Conservation (phyloP, 345 rosid genomes). For the Lumnitzera littorea region DNA sequence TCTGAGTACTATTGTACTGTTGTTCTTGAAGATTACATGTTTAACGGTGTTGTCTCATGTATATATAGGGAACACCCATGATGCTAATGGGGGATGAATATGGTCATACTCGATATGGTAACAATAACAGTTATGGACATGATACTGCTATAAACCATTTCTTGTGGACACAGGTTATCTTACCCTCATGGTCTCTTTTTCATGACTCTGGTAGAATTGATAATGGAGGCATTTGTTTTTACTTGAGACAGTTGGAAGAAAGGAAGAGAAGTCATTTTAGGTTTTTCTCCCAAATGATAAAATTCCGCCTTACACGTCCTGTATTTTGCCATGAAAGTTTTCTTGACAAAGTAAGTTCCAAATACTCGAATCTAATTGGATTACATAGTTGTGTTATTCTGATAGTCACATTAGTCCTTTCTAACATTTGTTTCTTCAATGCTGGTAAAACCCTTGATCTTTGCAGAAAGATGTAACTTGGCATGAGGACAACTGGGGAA, state of each 20-base stretch:
- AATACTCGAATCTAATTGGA: not conserved
- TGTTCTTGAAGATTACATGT: not conserved
- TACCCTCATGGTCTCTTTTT: not conserved
- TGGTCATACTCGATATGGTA: conserved; percentile 83
- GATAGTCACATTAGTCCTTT: not conserved
- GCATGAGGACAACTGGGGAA: conserved; percentile 93
- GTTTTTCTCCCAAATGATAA: conserved; percentile 73
- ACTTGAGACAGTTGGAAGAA: conserved; percentile 41
- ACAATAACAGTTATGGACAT: conserved; percentile 92
- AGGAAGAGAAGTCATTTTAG: conserved; percentile 55
- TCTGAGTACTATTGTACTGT: too few relatives aligned
- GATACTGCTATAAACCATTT: conserved; percentile 80
- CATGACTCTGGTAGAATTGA: not conserved
- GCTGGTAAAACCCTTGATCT: conserved; percentile 10
- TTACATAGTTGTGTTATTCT: too few relatives aligned
- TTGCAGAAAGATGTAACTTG: conserved; percentile 73
- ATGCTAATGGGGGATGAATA: conserved; percentile 98
- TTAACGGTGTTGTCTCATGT: not conserved
- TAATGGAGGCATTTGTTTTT: conserved; percentile 7
- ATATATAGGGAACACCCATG: conserved; percentile 63
- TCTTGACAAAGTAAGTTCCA: conserved; percentile 43
- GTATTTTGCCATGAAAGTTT: conserved; percentile 54
- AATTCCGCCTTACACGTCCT: conserved; percentile 42
- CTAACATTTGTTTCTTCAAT: not conserved
- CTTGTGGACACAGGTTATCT: conserved; percentile 60